Conservation (phyloP, 176 grass and related monocot species). For the Oryza coarctata region DNA sequence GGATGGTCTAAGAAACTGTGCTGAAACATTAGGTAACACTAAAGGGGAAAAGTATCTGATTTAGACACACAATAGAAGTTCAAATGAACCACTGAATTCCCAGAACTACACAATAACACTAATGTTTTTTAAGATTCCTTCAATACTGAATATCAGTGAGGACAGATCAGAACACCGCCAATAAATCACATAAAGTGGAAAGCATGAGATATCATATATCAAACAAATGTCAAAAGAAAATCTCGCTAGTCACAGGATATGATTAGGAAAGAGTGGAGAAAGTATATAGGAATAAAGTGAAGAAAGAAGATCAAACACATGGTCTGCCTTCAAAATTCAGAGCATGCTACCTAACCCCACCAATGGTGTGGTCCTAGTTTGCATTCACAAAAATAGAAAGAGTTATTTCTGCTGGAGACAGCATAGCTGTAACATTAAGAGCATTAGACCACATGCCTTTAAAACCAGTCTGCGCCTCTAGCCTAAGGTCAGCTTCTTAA, state of each 20-base stretch:
- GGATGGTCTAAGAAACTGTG: constrained; percentile 3
- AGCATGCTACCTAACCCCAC: constrained; percentile 27
- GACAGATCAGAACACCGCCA: background rate
- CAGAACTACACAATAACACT: background rate
- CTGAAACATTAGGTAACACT: background rate
- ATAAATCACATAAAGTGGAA: constrained; percentile 12
- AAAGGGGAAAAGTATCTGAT: background rate
- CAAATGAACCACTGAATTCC: background rate
- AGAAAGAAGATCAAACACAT: constrained; percentile 14
- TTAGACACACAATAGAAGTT: background rate
- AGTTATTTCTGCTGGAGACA: background rate
- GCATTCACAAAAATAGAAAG: constrained; percentile 28
- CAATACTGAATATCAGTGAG: background rate
- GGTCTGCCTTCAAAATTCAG: constrained; percentile 22
- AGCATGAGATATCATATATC: background rate
- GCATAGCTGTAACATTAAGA: constrained; percentile 3
- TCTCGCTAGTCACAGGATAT: background rate
- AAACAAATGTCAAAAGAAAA: background rate
- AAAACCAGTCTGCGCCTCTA: constrained; percentile 10
- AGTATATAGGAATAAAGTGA: constrained; percentile 27
- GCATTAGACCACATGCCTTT: background rate
- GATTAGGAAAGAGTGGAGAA: background rate
- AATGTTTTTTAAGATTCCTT: background rate
- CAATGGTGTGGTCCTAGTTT: constrained; percentile 14
- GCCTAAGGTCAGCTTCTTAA: constrained; percentile 17